Evolutionary conservation across 768 basidiomycete genomes (phyloP).

Genomic region (Termitomyces sp.): DNA sequence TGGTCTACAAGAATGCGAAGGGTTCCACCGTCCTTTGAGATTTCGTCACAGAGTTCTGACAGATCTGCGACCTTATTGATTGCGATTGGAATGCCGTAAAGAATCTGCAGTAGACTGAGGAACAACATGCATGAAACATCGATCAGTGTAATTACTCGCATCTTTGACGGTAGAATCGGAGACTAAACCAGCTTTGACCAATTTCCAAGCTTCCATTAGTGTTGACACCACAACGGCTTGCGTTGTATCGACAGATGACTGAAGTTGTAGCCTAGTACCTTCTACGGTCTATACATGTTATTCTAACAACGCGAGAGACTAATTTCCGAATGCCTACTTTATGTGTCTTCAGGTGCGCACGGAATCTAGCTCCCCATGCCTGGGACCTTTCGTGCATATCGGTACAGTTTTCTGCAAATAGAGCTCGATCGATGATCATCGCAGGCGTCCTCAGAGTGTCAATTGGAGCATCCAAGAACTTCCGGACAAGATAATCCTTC

Average conservation of each 20-base stretch:
- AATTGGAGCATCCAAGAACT: conserved; percentile 55
- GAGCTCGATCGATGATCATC: conserved; percentile 65
- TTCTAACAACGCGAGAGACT: background rate
- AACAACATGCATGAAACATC: background rate
- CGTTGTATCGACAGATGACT: conserved; percentile 45
- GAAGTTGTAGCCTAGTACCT: conserved; percentile 65
- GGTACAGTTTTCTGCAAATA: conserved; percentile 70
- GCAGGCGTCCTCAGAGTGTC: conserved; percentile 68
- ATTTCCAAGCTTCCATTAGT: conserved; percentile 74
- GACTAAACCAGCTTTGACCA: conserved; percentile 61
- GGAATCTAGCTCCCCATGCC: conserved; percentile 64
- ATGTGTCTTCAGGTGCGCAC: conserved; percentile 83
- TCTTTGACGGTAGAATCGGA: conserved; percentile 72
- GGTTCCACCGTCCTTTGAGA: conserved; percentile 48
- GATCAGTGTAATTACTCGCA: conserved; percentile 36
- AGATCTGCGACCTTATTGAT: conserved; percentile 70
- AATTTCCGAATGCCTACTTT: conserved; percentile 39
- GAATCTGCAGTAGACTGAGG: conserved; percentile 40
- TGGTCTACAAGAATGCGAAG: conserved; percentile 74
- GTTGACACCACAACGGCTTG: conserved; percentile 76
- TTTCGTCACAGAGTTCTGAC: conserved; percentile 48
- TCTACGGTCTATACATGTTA: conserved; percentile 55
- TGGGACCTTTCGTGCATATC: conserved; percentile 63
- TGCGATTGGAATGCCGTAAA: conserved; percentile 74
- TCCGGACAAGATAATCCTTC: conserved; percentile 42